Evolutionary conservation across 73 alveolate genomes (phyloP).

Genomic region (Diophrys appendiculata): DNA sequence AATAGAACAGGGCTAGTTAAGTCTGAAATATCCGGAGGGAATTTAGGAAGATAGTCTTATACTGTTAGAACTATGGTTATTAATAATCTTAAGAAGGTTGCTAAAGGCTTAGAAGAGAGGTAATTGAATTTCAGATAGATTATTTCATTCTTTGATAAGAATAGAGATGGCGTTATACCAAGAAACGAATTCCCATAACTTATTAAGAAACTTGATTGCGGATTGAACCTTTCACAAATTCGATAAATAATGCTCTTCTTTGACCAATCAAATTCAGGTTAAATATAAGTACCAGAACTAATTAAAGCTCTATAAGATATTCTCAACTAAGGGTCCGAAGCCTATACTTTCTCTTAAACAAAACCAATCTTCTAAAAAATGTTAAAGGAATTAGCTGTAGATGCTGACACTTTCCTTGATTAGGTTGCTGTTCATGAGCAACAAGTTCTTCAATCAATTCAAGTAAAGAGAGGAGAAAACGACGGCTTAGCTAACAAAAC

Average conservation of each 20-base stretch:
- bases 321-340: slow-evolving; percentile 37
- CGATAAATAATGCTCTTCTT: slow-evolving; percentile 41
- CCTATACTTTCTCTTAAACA: slow-evolving; percentile 31
- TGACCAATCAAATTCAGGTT: slow-evolving; percentile 46
- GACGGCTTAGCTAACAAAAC: slow-evolving; percentile 38
- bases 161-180: slow-evolving; percentile 25
- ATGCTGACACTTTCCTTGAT: slow-evolving; percentile 46
- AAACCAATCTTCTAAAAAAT: slow-evolving; percentile 37
- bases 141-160: slow-evolving; percentile 22
- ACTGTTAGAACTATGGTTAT: slow-evolving; percentile 32
- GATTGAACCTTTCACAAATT: slow-evolving; percentile 16
- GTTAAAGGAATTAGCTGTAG: slow-evolving; percentile 48
- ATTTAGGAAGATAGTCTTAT: slow-evolving; percentile 23
- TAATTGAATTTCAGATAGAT: slow-evolving; percentile 31
- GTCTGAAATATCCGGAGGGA: slow-evolving; percentile 22
- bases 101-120: slow-evolving; percentile 29
- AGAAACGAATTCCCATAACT: slow-evolving; percentile 29
- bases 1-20: slow-evolving; percentile 28
- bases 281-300: slow-evolving; percentile 33
- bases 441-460: slow-evolving; percentile 9
- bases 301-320: slow-evolving; percentile 44
- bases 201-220: slow-evolving; percentile 35
- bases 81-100: slow-evolving; percentile 27
- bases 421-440: slow-evolving; percentile 52
- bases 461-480: slow-evolving; percentile 14